Evolutionary conservation across 2,329 filamentous ascomycete genomes (phyloP), one percentile per base, ranked within the genome.

Genomic region (Colletotrichum spaethianum): DNA sequence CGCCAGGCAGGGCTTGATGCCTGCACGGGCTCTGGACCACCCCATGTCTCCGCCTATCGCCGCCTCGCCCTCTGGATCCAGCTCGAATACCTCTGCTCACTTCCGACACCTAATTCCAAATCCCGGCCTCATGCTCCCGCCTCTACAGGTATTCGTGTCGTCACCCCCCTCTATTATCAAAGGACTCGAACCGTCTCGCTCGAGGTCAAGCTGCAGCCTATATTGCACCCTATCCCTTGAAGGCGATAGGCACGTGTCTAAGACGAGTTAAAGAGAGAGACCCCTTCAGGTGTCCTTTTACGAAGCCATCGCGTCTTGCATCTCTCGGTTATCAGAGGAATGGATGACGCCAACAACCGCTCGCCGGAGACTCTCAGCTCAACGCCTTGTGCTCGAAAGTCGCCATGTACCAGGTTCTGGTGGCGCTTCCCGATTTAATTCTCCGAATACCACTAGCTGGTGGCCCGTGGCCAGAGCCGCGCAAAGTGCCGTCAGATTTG

Each of bases 401-500:
- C 38, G 53, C 53, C 53, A 26, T 38, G 33, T 53, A 40, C 31
- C 23, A 12, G 52, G 50, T n/a, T 36, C 31, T 48, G 36, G 42
- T 44, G 64, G 50, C 59, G 36, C 40, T 56, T 70, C 36, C 65
- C 66, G 57, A 28, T n/a, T 46, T 63, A 60, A 69, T 63, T 72
- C 59, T 69, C 69, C 69, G 70, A 63, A 57, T 40, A 23, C 12
- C n/a, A 18, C 56, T n/a, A 56, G 23, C 31, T 55, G 38, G 18
- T 59, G 44, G 53, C 38, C 65, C 23, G 38, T 59, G 59, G 46
- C 64, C 33, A 33, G 46, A 5, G 40, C 20, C 67, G n/a, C 42
- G 33, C 64, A 36, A 63, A 40, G 18, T 53, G 56, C 59, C 69
- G 28, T 63, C 65, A 46, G 23, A 55, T 60, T 38, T 59, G 38